phyloP scores from a whole-genome alignment of 164 flowering plant species.

The Paratinospora sagittata region DNA sequence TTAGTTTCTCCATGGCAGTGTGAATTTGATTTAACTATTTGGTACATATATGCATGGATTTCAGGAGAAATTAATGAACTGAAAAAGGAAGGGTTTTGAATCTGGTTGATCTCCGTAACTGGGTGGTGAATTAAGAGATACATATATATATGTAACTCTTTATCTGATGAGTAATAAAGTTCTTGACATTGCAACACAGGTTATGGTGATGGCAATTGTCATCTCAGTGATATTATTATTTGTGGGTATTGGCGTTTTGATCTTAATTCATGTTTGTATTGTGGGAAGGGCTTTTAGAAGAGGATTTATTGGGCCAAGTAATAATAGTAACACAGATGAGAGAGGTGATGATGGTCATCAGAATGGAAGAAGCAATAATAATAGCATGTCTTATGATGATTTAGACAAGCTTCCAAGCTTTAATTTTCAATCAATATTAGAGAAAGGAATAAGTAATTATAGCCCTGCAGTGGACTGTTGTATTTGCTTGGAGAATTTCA shows the following conservation, averaged over 20 bases:
- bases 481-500: conserved; percentile 44
- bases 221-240: conserved; percentile 39
- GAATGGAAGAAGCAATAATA: conserved; percentile 9
- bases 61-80: not conserved
- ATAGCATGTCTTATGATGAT: conserved; percentile 45
- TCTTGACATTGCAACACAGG: conserved; percentile 21
- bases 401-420: conserved; percentile 55
- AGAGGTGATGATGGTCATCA: not conserved
- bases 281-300: conserved; percentile 50
- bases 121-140: too few species aligned
- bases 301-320: conserved; percentile 14
- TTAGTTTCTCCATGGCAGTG: too few species aligned
- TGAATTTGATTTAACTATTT: too few species aligned
- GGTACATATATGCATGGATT: not conserved
- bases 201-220: conserved; percentile 41
- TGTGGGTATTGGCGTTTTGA: conserved; percentile 44
- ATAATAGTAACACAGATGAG: not conserved
- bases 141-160: too few species aligned
- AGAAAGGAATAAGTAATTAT: conserved; percentile 20
- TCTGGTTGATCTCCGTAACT: not conserved
- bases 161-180: conserved; percentile 21
- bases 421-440: conserved; percentile 31
- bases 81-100: not conserved
- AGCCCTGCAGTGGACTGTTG: conserved; percentile 37
- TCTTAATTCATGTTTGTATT: conserved; percentile 48